phyloP scores from a whole-genome alignment of 2,329 filamentous ascomycete species.

The Setomelanomma holmii region DNA sequence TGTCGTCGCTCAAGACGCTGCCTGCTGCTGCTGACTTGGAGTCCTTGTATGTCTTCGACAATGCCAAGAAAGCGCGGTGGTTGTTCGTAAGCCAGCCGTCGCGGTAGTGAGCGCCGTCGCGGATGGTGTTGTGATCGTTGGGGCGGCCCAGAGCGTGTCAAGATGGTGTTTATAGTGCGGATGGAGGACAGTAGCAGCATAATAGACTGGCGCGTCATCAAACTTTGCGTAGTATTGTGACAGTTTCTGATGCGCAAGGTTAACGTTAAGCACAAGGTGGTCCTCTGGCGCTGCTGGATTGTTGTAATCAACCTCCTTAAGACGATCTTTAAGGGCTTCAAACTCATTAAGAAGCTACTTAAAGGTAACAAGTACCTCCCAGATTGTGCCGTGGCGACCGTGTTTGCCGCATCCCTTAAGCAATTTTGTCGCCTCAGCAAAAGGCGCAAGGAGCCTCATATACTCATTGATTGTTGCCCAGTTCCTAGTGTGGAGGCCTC shows the following conservation, averaged over 20 bases:
- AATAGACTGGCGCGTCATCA: constrained; percentile 5
- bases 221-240: too few species aligned
- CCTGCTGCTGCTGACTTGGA: too few species aligned
- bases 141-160: neutral
- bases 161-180: constrained; percentile 1
- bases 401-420: constrained; percentile 3
- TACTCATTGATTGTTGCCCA: too few species aligned
- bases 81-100: too few species aligned
- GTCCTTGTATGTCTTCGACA: too few species aligned
- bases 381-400: constrained; percentile 4
- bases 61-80: too few species aligned
- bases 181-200: constrained; percentile 1
- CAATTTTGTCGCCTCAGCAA: constrained; percentile 2
- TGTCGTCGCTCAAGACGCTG: too few species aligned
- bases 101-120: neutral
- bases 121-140: neutral
- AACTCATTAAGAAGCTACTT: too few species aligned
- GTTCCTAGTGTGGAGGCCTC: too few species aligned
- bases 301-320: constrained; percentile 5
- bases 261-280: constrained; percentile 3
- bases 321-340: too few species aligned
- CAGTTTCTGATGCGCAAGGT: constrained; percentile 5
- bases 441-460: constrained; percentile 2
- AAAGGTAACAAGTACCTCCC: too few species aligned
- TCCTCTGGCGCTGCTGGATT: constrained; percentile 3